Evolutionary conservation across 129 eudicot genomes (phyloP).

Genomic region (Flaveria robusta): DNA sequence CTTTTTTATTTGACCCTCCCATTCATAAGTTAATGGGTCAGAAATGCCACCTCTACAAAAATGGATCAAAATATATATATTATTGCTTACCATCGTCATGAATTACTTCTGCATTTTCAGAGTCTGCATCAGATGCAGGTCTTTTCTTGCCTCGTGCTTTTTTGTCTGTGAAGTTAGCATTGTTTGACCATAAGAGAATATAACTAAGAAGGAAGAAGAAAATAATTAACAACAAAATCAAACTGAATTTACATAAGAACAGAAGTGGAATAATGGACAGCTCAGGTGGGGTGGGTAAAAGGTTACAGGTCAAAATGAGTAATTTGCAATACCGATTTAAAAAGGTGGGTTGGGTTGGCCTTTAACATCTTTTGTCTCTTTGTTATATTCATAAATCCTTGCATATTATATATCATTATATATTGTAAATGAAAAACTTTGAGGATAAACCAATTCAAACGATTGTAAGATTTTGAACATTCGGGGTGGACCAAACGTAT

Average conservation of each 20-base stretch:
- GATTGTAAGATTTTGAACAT: background rate
- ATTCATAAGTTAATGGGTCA: background rate
- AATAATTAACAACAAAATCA: background rate
- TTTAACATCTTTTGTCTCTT: background rate
- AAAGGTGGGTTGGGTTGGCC: background rate
- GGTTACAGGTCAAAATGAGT: background rate
- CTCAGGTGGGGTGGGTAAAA: background rate
- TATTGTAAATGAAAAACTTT: background rate
- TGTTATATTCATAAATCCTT: background rate
- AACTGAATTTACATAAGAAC: background rate
- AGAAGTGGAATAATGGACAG: background rate
- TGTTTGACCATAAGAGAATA: slow-evolving; percentile 3
- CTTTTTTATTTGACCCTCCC: background rate
- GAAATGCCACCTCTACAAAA: background rate
- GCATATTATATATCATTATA: background rate
- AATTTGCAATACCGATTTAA: background rate
- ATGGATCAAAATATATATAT: background rate
- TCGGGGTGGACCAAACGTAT: background rate
- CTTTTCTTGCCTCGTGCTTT: slow-evolving; percentile 53
- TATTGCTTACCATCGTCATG: slow-evolving; percentile 40
- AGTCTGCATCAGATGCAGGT: slow-evolving; percentile 48
- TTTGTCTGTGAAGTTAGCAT: slow-evolving; percentile 15
- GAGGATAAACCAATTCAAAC: background rate
- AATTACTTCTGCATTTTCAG: slow-evolving; percentile 17
- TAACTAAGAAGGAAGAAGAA: background rate